Evolutionary conservation across 2,329 filamentous ascomycete species (phyloP), one percentile per base, ranked within the genome.

Genomic region (Myotisia sp.): DNA sequence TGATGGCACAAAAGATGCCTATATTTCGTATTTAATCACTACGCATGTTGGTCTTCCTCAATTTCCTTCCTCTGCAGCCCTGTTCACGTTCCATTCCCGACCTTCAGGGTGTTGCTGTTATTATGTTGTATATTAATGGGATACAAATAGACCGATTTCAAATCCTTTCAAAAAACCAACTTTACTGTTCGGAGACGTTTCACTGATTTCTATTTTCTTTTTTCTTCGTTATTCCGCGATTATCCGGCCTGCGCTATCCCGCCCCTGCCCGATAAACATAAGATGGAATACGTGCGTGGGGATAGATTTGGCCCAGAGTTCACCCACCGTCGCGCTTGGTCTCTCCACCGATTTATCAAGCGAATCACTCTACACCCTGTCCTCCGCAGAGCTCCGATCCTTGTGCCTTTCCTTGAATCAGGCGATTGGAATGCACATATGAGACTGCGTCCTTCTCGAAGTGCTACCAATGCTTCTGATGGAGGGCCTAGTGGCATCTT

Each of bases 381-480:
- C 12, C 71, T 98, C 30, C 80, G 90, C 17, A 75, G 86, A 37
- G 80, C 83, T 0, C 69, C 76, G 17, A 75, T 95, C 23, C 67
- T 98, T 20, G 79, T 90, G 47, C 78, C 76, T 39, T 98, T 98
- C 55, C 74, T 98, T 42, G 90, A 98, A 59, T 86, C 79, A 39
- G 73, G 71, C 17, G 90, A 98, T 58, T 98, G 90, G 90, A 95
- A 98, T 56, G 80, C 85, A 21, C 87, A 84, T 29, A 94, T 98
- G 86, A 77, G 76, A 48, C 74, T 74, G 44, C 74, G 85, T 30
- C 72, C 78, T 7, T 68, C 72, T 33, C 71, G 87, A 29, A 71
- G 67, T 18, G 71, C 75, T 41, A 67, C 58, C 12, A 59, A 54
- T 33, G 54, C 59, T 8, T 55, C 57, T 9, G 54, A 58, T 5